A percentile compares a stretch with the other conserved stretches of the same genome.
Conservation (phyloP, 192 early-diverging fungal species). For the Cetraspora pellucida region DNA sequence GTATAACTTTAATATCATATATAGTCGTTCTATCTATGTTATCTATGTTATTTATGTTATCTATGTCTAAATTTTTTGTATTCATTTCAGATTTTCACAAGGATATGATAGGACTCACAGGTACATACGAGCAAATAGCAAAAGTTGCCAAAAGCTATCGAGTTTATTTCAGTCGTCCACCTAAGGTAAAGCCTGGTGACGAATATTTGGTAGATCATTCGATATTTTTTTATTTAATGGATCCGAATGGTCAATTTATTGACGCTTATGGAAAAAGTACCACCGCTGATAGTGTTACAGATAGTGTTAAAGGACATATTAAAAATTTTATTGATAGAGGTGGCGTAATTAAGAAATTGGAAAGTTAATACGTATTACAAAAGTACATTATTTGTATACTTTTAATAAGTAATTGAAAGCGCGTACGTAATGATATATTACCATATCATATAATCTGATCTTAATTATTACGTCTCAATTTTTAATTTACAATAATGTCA, state of each 20-base stretch:
- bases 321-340: constrained; percentile 36
- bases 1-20: background rate
- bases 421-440: too few species aligned
- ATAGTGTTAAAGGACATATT: constrained; percentile 58
- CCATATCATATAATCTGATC: too few species aligned
- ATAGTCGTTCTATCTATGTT: background rate
- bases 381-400: too few species aligned
- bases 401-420: too few species aligned
- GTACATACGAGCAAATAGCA: constrained; percentile 80
- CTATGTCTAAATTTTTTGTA: background rate
- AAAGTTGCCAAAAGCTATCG: constrained; percentile 87
- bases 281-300: constrained; percentile 61
- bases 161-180: constrained; percentile 94
- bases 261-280: constrained; percentile 89
- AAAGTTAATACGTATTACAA: too few species aligned
- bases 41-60: background rate
- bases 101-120: constrained; percentile 90
- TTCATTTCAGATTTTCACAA: constrained; percentile 82
- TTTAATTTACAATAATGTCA: too few species aligned
- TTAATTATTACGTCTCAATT: too few species aligned
- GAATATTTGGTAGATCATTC: constrained; percentile 99
- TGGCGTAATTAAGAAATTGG: too few species aligned
- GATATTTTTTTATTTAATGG: constrained; percentile 98
- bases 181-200: constrained; percentile 71
- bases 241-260: constrained; percentile 86